Base-by-base conservation (phyloP, 768 basidiomycete genomes). In the Lentinula guzmanii region DNA sequence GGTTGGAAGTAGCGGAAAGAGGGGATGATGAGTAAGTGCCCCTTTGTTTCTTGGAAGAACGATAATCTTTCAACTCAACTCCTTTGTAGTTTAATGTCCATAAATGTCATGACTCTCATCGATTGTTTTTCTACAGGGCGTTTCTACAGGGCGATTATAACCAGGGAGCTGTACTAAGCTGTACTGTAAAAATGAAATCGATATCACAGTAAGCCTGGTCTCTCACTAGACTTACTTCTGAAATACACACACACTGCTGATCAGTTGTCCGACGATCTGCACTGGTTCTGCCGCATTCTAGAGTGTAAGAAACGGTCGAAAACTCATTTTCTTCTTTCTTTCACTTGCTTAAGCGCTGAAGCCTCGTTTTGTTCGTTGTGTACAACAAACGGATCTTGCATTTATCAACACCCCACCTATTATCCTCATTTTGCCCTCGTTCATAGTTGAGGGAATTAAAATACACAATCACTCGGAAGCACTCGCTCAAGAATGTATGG, bases 1-100 rank as follows among this genome's bases (percentile, higher is more conserved):
- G 3, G 55, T 69, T n/a, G 68, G 68, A 13, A 69, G 67, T 48
- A 24, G 53, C 18, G 31, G 33, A n/a, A 21, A 9, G 15, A 35
- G n/a, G 53, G 6, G 24, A 39, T 37, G 34, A 54, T 52, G n/a
- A 24, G 48, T 31, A 21, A 10, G 46, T 11, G 28, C 3, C 28
- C 28, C 3, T 24, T n/a, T 48, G 16, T n/a, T 46, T 46, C 6
- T 6, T 16, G 6, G 16, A 43, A 7, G 5, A 43, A 43, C 2
- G 42, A 43, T 43, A 16, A 28, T 28, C 28, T 28, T 43, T n/a
- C 42, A 43, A 43, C 16, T 16, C 42, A 43, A 43, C 16, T n/a
- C 7, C n/a, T 18, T 16, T 43, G 42, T 43, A 28, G 28, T 28
- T 28, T 28, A 28, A 28, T 28, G 3, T 24, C 24, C 24, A 24